phyloP scores from a whole-genome alignment of 2,329 filamentous ascomycete species.

The Huntiella omanensis region DNA sequence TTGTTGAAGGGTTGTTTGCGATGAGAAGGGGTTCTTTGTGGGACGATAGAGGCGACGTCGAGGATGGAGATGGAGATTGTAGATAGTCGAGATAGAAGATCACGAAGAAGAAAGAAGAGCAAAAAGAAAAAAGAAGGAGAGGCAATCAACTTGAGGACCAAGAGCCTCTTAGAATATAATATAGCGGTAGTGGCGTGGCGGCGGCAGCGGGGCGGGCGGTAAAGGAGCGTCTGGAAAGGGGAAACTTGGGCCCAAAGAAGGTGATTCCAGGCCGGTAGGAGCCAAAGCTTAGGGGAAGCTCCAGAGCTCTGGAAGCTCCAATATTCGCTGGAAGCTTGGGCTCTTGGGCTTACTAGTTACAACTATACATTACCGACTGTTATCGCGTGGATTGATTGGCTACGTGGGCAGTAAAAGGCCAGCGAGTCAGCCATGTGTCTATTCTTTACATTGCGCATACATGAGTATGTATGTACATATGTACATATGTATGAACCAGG shows the following conservation, averaged over 20 bases:
- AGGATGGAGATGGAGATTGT: not conserved
- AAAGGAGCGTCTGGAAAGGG: not conserved
- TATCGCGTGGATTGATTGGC: no score
- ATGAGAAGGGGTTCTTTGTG: conserved; percentile 3
- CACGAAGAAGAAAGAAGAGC: not conserved
- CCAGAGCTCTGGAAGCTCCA: no score
- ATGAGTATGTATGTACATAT: no score
- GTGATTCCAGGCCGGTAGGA: no score
- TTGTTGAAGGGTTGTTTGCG: not conserved
- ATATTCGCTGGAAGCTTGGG: no score
- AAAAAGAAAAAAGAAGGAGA: conserved; percentile 2
- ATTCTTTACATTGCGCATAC: no score
- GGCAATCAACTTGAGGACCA: conserved; percentile 1
- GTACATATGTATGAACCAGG: no score
- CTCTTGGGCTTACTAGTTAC: no score
- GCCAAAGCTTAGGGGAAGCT: no score
- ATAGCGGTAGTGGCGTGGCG: conserved; percentile 2
- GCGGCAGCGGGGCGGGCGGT: conserved; percentile 6
- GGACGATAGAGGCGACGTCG: not conserved
- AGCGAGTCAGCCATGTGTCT: no score
- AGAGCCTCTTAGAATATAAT: not conserved
- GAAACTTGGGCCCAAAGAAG: not conserved
- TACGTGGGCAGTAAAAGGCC: no score
- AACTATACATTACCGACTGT: no score
- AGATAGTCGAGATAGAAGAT: not conserved